These are phyloP conservation scores for Apostasia shenzhenica DNA, from an alignment of 106 monocot genomes.

Conservation along the genomic window DNA sequence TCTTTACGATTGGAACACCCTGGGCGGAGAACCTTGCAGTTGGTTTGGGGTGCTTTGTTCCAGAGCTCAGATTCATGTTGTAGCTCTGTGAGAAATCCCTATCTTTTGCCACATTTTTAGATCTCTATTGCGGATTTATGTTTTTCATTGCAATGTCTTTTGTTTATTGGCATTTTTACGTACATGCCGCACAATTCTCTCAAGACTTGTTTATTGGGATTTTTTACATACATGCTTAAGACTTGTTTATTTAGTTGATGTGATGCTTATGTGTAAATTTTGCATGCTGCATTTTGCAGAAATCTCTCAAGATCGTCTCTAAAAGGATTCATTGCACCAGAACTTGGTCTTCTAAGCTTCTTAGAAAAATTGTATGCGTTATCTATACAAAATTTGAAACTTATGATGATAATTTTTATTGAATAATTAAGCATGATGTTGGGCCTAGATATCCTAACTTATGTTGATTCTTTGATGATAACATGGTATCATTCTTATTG, in stretches of 20 bases:
- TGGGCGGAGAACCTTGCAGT: slow-evolving; percentile 46
- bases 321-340: slow-evolving; percentile 74
- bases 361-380: slow-evolving; percentile 68
- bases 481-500: neutral
- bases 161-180: no score
- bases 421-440: neutral
- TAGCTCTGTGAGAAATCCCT: slow-evolving; percentile 51
- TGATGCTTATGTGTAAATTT: neutral
- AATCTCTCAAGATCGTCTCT: slow-evolving; percentile 64
- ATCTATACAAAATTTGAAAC: neutral
- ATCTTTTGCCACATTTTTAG: neutral
- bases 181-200: no score
- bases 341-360: slow-evolving; percentile 47
- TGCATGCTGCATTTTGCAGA: slow-evolving; percentile 27
- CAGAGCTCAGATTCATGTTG: slow-evolving; percentile 29
- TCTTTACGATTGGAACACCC: slow-evolving; percentile 58
- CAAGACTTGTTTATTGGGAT: neutral
- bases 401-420: neutral
- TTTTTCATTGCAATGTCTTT: no score
- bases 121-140: neutral
- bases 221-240: neutral
- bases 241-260: neutral
- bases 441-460: neutral
- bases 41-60: slow-evolving; percentile 87
- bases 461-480: neutral